Evolutionary conservation across 2,329 filamentous ascomycete species (phyloP).

Genomic region (Hymenotorrendiella dingleyae): DNA sequence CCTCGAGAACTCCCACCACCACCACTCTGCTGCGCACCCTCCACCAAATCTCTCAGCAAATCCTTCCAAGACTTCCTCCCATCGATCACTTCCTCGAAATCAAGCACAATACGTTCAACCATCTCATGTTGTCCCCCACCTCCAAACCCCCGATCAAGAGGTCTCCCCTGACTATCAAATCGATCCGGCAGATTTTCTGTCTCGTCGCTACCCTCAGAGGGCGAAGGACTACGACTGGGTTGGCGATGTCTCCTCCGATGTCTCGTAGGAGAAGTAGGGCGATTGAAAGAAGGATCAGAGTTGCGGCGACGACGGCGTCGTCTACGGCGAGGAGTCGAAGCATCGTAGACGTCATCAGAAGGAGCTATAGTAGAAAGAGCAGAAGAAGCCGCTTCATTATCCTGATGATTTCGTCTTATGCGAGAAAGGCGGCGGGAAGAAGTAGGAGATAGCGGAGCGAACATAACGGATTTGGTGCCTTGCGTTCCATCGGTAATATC

Average conservation of each 20-base stretch:
- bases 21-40: slow-evolving; percentile 1
- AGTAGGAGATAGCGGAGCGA: slow-evolving; percentile 28
- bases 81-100: slow-evolving; percentile 26
- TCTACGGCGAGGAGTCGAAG: slow-evolving; percentile 8
- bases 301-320: slow-evolving; percentile 19
- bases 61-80: slow-evolving; percentile 28
- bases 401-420: slow-evolving; percentile 10
- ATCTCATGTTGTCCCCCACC: slow-evolving; percentile 19
- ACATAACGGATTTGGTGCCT: slow-evolving; percentile 27
- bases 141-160: slow-evolving; percentile 12
- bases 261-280: slow-evolving; percentile 17
- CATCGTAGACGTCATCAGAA: slow-evolving; percentile 7
- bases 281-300: slow-evolving; percentile 28
- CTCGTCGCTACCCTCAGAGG: slow-evolving; percentile 10
- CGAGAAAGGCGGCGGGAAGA: slow-evolving; percentile 21
- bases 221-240: slow-evolving; percentile 12
- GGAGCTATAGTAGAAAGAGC: slow-evolving; percentile 5
- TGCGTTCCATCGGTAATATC: slow-evolving; percentile 3
- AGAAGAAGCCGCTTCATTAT: not conserved
- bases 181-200: slow-evolving; percentile 26
- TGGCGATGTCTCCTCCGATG: slow-evolving; percentile 16
- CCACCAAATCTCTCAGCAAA: slow-evolving; percentile 23
- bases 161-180: slow-evolving; percentile 27
- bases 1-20: slow-evolving; percentile 3
- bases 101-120: slow-evolving; percentile 23